Evolutionary conservation across 2,329 filamentous ascomycete species (phyloP), one percentile per base, ranked within the genome.

Genomic region (Conoideocrella luteorostrata): DNA sequence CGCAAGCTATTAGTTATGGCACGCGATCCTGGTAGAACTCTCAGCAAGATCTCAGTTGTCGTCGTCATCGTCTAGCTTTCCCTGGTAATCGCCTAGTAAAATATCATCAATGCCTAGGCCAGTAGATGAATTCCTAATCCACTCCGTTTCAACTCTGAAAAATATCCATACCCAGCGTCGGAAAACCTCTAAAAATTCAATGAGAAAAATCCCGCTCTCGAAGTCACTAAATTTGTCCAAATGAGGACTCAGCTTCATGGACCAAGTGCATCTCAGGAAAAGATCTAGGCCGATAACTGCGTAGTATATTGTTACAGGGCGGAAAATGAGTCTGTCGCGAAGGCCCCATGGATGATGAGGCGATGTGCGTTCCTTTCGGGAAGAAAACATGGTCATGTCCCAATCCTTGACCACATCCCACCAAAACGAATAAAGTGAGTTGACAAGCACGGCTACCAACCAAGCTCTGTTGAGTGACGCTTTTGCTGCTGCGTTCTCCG

Each of bases 331-430:
- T 44, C 84, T 75, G 40, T 81, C 75, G 22, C 93, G 82, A 35
- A 98, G 71, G 2, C 87, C 93, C 60, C 79, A 93, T 0, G 88
- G 79, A 54, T 90, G 77, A 21, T 84, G 78, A 2, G 75, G 74
- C 10, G 75, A 72, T 51, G 72, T 72, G 50, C 84, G 78, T 49
- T 78, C 72, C 29, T 65, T 66, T 12, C 68, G 61, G 2, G 72
- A 62, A 3, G 84, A 78, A 58, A 97, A 86, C 12, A 97, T 74
- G 0, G 85, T 87, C 49, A 98, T 73, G 59, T 97, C 93, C 93
- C 93, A 98, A 71, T 98, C 93, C 68, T 90, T 93, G 44, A 88
- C 77, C 23, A 97, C 82, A 57, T 98, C 93, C 93, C 93, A 98
- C 72, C 93, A 98, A 70, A 97, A 97, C n/a, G 86, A 89, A 67